Conservation (phyloP, 1,284 basidiomycete species). For the Ceratobasidium sp. region DNA sequence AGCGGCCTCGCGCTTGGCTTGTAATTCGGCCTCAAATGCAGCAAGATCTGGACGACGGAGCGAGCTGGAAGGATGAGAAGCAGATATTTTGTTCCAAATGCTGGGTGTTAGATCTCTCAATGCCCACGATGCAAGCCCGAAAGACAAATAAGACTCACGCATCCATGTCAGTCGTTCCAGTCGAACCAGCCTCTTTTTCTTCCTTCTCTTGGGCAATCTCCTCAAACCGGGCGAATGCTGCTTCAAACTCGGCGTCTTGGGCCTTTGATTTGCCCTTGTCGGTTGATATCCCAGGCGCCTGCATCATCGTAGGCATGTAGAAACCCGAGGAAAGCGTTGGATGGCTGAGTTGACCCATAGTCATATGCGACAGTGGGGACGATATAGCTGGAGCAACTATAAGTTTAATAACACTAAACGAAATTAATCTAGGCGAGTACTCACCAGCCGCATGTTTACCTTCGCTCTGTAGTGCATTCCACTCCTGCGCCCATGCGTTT, state of each 20-base stretch:
- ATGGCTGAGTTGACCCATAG: conserved; percentile 30
- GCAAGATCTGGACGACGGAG: conserved; percentile 17
- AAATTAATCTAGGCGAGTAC: not conserved
- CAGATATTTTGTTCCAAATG: conserved; percentile 36
- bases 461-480: conserved; percentile 50
- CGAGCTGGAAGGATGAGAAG: conserved; percentile 16
- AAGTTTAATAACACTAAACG: not conserved
- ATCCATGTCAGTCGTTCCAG: conserved; percentile 56
- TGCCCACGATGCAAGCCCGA: not conserved
- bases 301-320: conserved; percentile 40
- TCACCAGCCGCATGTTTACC: conserved; percentile 21
- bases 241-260: conserved; percentile 79
- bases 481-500: conserved; percentile 47
- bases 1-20: conserved; percentile 36
- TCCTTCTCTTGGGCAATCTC: conserved; percentile 61
- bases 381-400: not conserved
- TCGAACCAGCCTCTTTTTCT: conserved; percentile 55
- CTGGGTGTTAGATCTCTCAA: conserved; percentile 24
- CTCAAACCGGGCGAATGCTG: conserved; percentile 72
- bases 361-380: conserved; percentile 28
- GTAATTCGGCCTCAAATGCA: conserved; percentile 34
- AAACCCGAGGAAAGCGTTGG: conserved; percentile 23
- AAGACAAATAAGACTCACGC: conserved; percentile 45
- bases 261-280: conserved; percentile 76
- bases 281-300: conserved; percentile 41